These are phyloP conservation scores for Cyberlindnera mrakii DNA, from an alignment of 805 yeast species.

Conservation along the genomic window DNA sequence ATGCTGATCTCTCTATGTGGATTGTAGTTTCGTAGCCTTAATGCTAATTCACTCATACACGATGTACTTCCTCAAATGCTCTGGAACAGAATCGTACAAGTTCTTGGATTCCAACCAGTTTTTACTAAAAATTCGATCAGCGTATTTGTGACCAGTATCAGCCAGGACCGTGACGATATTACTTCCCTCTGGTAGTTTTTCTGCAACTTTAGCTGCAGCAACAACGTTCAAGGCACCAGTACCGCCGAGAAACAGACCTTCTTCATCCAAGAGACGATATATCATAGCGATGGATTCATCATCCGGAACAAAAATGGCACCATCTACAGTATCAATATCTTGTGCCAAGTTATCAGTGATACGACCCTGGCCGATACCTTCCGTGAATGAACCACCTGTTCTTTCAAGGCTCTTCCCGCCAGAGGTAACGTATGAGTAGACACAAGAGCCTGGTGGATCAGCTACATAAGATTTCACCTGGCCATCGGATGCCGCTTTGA, in stretches of 20 bases:
- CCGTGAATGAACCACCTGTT: conserved; percentile 84
- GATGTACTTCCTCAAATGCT: conserved; percentile 63
- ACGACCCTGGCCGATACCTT: conserved; percentile 95
- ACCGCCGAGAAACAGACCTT: conserved; percentile 87
- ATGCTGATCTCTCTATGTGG: background rate
- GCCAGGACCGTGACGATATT: conserved; percentile 86
- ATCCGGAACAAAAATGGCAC: conserved; percentile 74
- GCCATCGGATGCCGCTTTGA: conserved; percentile 64
- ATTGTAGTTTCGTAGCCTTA: background rate
- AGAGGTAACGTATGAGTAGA: conserved; percentile 70
- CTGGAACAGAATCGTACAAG: conserved; percentile 62
- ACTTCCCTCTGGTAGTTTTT: conserved; percentile 65
- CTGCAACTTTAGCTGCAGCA: conserved; percentile 78
- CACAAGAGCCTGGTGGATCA: conserved; percentile 90
- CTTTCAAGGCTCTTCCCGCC: conserved; percentile 64
- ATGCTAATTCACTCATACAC: conserved; percentile 22
- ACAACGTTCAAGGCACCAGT: conserved; percentile 87
- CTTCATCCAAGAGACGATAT: conserved; percentile 77
- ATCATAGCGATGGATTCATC: conserved; percentile 78
- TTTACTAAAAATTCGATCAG: conserved; percentile 72
- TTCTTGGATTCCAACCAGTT: conserved; percentile 71
- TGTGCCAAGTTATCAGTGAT: conserved; percentile 76
- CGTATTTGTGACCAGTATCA: conserved; percentile 87
- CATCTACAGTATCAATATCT: conserved; percentile 71
- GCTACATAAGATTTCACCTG: conserved; percentile 64